These are phyloP conservation scores for Metschnikowia kofuensis DNA, from an alignment of 805 yeast genomes.

Conservation along the genomic window DNA sequence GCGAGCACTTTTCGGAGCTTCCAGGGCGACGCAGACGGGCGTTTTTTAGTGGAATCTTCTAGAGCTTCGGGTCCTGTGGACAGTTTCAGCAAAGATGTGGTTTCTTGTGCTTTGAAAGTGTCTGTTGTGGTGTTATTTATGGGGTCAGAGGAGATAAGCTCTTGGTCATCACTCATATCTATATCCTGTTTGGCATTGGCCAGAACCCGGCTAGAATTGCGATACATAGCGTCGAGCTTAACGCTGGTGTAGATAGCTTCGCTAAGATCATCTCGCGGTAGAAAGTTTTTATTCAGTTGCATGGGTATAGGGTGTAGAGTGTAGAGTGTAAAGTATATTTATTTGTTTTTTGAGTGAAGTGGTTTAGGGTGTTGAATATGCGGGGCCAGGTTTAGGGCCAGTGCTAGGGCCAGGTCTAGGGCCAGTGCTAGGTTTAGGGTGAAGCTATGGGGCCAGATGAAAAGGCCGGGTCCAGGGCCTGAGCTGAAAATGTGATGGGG, in stretches of 20 bases:
- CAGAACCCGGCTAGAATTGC: background rate
- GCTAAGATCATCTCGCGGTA: conserved; percentile 30
- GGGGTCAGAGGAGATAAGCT: background rate
- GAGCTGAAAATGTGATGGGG: too few species aligned
- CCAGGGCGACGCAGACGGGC: conserved; percentile 41
- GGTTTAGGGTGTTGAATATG: too few species aligned
- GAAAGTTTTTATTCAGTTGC: conserved; percentile 14
- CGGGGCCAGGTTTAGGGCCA: too few species aligned
- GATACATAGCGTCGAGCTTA: conserved; percentile 25
- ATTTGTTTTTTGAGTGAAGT: too few species aligned
- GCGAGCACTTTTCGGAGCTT: conserved; percentile 66
- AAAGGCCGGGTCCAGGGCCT: too few species aligned
- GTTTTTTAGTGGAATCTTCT: too few species aligned
- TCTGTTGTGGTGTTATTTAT: background rate
- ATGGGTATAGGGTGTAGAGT: background rate
- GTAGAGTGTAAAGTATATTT: too few species aligned
- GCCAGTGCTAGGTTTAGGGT: too few species aligned
- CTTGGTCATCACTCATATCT: background rate
- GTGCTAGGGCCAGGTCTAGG: too few species aligned
- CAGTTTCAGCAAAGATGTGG: background rate
- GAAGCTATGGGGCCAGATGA: too few species aligned
- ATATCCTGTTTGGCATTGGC: background rate
- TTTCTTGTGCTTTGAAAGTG: background rate
- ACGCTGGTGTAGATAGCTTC: conserved; percentile 30
- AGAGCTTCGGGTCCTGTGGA: too few species aligned